phyloP scores from a whole-genome alignment of 768 basidiomycete species.

The Neoboletus subvelutipes region DNA sequence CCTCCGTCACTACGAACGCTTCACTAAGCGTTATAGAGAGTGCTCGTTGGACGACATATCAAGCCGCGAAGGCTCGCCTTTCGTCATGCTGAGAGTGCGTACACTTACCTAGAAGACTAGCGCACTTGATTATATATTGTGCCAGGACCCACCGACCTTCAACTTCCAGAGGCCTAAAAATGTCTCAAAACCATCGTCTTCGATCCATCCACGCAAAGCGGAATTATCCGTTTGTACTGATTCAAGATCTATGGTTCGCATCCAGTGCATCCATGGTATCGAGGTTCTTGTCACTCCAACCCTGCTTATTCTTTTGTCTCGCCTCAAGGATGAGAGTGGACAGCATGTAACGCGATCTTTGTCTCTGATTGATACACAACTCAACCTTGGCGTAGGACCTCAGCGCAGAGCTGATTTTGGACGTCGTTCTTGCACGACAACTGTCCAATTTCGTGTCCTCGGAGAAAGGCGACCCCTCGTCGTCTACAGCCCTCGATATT shows the following conservation, averaged over 20 bases:
- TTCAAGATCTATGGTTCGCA: constrained; percentile 31
- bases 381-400: constrained; percentile 30
- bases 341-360: constrained; percentile 39
- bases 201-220: constrained; percentile 1
- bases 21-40: constrained; percentile 49
- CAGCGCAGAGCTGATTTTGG: constrained; percentile 40
- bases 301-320: constrained; percentile 41
- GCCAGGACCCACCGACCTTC: constrained; percentile 12
- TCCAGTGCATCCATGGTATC: constrained; percentile 39
- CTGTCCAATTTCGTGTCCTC: constrained; percentile 34
- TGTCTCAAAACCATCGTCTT: not conserved
- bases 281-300: constrained; percentile 57
- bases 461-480: constrained; percentile 10
- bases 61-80: constrained; percentile 50
- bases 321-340: constrained; percentile 49
- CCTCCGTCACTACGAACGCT: constrained; percentile 47
- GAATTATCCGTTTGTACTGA: not conserved
- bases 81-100: constrained; percentile 44
- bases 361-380: not conserved
- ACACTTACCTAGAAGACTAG: not conserved
- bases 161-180: constrained; percentile 8
- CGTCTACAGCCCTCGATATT: constrained; percentile 41
- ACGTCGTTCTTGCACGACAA: constrained; percentile 42
- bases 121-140: not conserved
- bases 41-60: constrained; percentile 35